These are phyloP conservation scores for Teunomyces lycoperdinae DNA, from an alignment of 805 yeast species.

Conservation along the genomic window DNA sequence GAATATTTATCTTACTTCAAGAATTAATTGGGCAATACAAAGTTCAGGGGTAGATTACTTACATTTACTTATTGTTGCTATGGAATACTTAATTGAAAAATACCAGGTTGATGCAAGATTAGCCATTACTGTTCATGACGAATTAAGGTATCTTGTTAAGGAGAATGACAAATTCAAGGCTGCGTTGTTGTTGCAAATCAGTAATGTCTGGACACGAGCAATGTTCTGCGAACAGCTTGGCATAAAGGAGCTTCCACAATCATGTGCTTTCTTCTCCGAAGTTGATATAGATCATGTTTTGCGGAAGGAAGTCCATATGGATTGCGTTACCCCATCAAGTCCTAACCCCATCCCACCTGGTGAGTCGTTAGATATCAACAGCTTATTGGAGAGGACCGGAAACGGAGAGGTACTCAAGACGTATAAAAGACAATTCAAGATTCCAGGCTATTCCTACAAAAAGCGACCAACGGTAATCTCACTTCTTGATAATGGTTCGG, in stretches of 20 bases:
- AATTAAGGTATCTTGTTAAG: conserved; percentile 74
- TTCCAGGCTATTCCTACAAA: conserved; percentile 9
- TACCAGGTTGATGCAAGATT: conserved; percentile 74
- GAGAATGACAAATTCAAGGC: conserved; percentile 72
- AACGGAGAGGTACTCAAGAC: conserved; percentile 10
- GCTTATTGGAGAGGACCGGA: conserved; percentile 43
- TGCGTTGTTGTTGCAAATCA: conserved; percentile 80
- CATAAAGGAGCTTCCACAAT: conserved; percentile 83
- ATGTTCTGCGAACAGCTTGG: conserved; percentile 93
- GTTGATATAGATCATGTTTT: conserved; percentile 87
- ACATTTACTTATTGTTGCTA: conserved; percentile 77
- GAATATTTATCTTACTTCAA: conserved; percentile 73
- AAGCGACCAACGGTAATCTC: conserved; percentile 14
- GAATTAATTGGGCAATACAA: conserved; percentile 97
- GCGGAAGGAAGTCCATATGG: conserved; percentile 89
- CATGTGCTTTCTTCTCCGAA: conserved; percentile 92
- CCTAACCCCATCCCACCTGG: conserved; percentile 67
- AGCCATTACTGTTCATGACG: conserved; percentile 91
- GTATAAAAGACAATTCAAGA: conserved; percentile 2
- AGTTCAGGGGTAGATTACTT: conserved; percentile 97
- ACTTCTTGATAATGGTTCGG: conserved; percentile 14
- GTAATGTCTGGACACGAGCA: conserved; percentile 94
- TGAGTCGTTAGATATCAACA: conserved; percentile 61
- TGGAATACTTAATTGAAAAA: conserved; percentile 73
- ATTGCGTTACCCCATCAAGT: conserved; percentile 89